phyloP scores from a whole-genome alignment of 2,329 filamentous ascomycete species.

The Xylariaceae sp. region DNA sequence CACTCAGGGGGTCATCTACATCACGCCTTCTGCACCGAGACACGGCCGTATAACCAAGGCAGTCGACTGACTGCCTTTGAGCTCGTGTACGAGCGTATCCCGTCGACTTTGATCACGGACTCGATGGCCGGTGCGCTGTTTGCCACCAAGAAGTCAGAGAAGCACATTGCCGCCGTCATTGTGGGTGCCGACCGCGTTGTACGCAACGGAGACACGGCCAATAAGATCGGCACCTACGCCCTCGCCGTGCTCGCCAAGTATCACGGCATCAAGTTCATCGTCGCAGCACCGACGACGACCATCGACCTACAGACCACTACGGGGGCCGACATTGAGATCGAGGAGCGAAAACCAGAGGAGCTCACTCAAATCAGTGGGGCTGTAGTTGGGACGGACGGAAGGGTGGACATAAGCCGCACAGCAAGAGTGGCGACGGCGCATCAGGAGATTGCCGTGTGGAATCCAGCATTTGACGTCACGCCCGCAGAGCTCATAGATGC shows the following conservation, averaged over 20 bases:
- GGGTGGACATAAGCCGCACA: constrained; percentile 66
- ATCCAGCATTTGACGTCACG: constrained; percentile 96
- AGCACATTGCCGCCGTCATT: constrained; percentile 83
- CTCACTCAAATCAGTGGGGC: constrained; percentile 86
- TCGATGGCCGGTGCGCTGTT: constrained; percentile 95
- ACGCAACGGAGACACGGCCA: constrained; percentile 95
- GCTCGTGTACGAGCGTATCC: constrained; percentile 91
- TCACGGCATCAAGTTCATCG: constrained; percentile 92
- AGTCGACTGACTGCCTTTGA: constrained; percentile 95
- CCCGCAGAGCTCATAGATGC: constrained; percentile 88
- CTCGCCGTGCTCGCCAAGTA: constrained; percentile 88
- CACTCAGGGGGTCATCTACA: constrained; percentile 69
- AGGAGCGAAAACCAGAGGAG: constrained; percentile 82
- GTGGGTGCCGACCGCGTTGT: constrained; percentile 96
- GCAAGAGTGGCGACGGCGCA: constrained; percentile 82
- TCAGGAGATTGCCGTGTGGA: constrained; percentile 86
- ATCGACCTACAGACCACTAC: constrained; percentile 84
- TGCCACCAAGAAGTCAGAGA: constrained; percentile 62
- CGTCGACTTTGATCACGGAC: constrained; percentile 90
- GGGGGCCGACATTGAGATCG: constrained; percentile 84
- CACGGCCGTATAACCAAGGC: constrained; percentile 96
- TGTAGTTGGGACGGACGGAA: constrained; percentile 67
- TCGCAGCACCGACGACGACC: constrained; percentile 92
- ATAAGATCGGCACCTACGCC: constrained; percentile 96
- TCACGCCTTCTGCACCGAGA: constrained; percentile 96